Evolutionary conservation across 2,329 filamentous ascomycete species (phyloP), one percentile per base, ranked within the genome.

Genomic region (Cytospora piceae): DNA sequence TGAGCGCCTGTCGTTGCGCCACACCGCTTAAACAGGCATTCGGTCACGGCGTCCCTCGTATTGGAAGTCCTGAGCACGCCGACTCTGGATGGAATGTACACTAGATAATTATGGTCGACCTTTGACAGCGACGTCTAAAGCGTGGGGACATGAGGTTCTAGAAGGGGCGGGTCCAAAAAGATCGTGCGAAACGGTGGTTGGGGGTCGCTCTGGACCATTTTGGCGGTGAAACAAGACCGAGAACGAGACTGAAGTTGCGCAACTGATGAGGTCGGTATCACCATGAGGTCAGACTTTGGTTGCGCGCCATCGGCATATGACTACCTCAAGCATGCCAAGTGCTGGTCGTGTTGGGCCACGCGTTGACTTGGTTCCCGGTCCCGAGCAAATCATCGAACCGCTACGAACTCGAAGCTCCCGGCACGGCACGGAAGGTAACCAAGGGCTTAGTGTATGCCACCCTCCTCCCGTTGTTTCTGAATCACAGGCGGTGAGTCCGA

Each of bases 21-120:
- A 63, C 34, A 49, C n/a, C n/a, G 46, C 46, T 24, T 9, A 63
- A 32, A 39, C 24, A 22, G 46, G 31, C n/a, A 54, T 24, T 52
- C 20, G 49, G 37, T 42, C 54, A 63, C 54, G 2, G 31, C 29
- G 8, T 7, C 29, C 39, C 49, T 54, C 58, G 49, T 53, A 39
- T 54, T 29, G 22, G 32, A n/a, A 34, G 3, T 27, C 24, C 39
- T 27, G 49, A 31, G 22, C 20, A 24, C 11, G 11, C 17, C 7
- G 4, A 7, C n/a, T 49, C 46, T 22, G n/a, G 46, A 24, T 49
- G n/a, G 46, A 49, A 22, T n/a, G 2, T n/a, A 20, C 46, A 49
- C n/a, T 24, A 49, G 46, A 24, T 14, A 49, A 49, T 2, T 5
- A 24, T n/a, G 46, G 22, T 14, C 7, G 8, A 24, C 4, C 11